A percentile compares a stretch with the other conserved stretches of the same genome.
These are phyloP conservation scores for Turnera subulata DNA, from an alignment of 345 rosid species.

Conservation along the genomic window DNA sequence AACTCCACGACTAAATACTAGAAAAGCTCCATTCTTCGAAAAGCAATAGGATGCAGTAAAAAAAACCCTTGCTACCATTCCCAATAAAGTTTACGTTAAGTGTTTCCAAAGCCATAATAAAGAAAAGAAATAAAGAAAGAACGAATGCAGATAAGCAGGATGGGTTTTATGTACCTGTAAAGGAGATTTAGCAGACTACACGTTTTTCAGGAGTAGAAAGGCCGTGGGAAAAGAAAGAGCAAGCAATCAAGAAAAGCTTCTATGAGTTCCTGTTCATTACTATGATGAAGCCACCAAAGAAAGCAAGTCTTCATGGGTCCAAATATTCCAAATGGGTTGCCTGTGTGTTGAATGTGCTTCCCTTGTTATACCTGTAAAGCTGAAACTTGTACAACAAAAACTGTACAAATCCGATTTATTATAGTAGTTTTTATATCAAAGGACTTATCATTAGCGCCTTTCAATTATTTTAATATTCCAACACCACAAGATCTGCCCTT, in stretches of 20 bases:
- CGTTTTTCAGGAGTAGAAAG: no score
- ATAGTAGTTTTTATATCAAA: neutral
- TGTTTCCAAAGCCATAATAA: no score
- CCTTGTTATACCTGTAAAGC: constrained; percentile 45
- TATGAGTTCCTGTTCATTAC: constrained; percentile 14
- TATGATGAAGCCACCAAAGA: constrained; percentile 35
- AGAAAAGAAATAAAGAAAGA: neutral
- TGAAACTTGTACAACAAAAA: constrained; percentile 24
- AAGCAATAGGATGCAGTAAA: no score
- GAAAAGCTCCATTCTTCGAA: no score
- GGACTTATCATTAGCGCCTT: neutral
- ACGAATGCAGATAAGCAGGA: neutral
- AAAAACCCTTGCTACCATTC: neutral
- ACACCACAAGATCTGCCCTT: constrained; percentile 31
- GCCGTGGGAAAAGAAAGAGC: neutral
- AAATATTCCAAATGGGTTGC: neutral
- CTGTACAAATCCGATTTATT: constrained; percentile 12
- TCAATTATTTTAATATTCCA: neutral
- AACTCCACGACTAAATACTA: no score
- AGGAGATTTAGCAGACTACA: no score
- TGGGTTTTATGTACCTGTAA: no score
- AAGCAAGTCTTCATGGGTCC: constrained; percentile 35
- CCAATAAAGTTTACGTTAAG: neutral
- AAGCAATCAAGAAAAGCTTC: constrained; percentile 18
- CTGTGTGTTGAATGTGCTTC: neutral